phyloP scores from a whole-genome alignment of 306 rosid species.

The Casuarina equisetifolia region DNA sequence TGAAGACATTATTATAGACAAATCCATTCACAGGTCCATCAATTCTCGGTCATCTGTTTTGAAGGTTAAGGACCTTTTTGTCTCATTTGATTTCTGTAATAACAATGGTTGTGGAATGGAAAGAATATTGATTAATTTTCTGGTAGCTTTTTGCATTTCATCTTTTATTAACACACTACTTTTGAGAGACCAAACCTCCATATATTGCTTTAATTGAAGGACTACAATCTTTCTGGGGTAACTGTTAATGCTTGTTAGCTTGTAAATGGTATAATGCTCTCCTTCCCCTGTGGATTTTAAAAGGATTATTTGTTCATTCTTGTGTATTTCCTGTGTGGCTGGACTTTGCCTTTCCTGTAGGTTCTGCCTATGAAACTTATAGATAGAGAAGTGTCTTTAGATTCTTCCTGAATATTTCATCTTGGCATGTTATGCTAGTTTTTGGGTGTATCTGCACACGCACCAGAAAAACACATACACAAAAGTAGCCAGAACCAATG shows the following conservation, averaged over 20 bases:
- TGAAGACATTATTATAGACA: constrained; percentile 76
- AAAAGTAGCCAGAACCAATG: background rate
- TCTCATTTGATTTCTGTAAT: constrained; percentile 5
- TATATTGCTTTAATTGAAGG: background rate
- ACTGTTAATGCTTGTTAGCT: background rate
- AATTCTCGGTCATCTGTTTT: constrained; percentile 89
- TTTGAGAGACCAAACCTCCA: background rate
- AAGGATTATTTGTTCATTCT: background rate
- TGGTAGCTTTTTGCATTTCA: background rate
- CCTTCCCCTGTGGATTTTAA: constrained; percentile 6
- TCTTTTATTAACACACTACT: constrained; percentile 18
- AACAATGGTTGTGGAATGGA: constrained; percentile 12
- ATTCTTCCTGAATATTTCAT: background rate
- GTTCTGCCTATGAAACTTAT: background rate
- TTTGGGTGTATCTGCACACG: background rate
- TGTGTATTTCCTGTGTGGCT: background rate
- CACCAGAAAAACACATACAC: no score
- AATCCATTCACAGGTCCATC: constrained; percentile 78
- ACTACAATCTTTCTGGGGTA: background rate
- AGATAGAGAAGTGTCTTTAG: background rate
- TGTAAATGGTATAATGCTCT: constrained; percentile 1
- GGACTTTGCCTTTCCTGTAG: background rate
- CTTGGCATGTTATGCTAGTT: background rate
- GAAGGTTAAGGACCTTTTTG: constrained; percentile 53
- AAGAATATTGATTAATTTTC: constrained; percentile 8